These are phyloP conservation scores for Ceratobasidium sp. DNA, from an alignment of 1,284 basidiomycete species.

Conservation along the genomic window DNA sequence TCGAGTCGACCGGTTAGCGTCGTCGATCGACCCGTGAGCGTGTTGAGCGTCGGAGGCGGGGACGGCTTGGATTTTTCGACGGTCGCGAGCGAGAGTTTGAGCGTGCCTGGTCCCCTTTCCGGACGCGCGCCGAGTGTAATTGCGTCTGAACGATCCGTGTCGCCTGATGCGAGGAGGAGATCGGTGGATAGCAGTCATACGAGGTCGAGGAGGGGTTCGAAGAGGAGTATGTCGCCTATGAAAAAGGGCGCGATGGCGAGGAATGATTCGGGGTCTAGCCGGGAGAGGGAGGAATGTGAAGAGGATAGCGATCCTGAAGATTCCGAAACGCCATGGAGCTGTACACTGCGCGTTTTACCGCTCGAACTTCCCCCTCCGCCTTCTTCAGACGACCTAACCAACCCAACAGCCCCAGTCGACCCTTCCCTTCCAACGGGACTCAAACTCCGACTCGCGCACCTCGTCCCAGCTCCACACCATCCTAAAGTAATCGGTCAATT, in stretches of 20 bases:
- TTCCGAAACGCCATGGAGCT: slow-evolving; percentile 95
- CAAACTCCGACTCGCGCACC: slow-evolving; percentile 75
- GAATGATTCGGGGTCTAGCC: slow-evolving; percentile 30
- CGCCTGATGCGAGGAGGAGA: no score
- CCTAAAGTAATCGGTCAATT: slow-evolving; percentile 94
- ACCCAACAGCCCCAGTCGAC: background rate
- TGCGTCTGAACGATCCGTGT: background rate
- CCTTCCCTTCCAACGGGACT: slow-evolving; percentile 52
- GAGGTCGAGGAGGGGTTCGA: background rate
- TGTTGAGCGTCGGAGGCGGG: background rate
- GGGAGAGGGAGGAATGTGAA: slow-evolving; percentile 57
- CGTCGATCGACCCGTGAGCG: slow-evolving; percentile 22
- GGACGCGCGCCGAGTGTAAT: slow-evolving; percentile 16
- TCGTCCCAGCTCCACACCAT: slow-evolving; percentile 94
- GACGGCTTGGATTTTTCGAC: slow-evolving; percentile 16
- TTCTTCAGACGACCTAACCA: background rate
- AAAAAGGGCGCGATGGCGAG: background rate
- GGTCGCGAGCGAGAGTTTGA: slow-evolving; percentile 16
- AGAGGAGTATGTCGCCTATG: background rate
- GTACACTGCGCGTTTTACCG: slow-evolving; percentile 69
- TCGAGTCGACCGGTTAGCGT: slow-evolving; percentile 12
- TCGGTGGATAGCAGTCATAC: no score
- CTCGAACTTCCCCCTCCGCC: slow-evolving; percentile 3
- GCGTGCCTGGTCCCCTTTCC: background rate
- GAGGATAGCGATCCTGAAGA: slow-evolving; percentile 92